A percentile compares a stretch with the other conserved stretches of the same genome.
These are phyloP conservation scores for Beauveria sp. DNA, from an alignment of 2,329 filamentous ascomycete species.

Conservation along the genomic window DNA sequence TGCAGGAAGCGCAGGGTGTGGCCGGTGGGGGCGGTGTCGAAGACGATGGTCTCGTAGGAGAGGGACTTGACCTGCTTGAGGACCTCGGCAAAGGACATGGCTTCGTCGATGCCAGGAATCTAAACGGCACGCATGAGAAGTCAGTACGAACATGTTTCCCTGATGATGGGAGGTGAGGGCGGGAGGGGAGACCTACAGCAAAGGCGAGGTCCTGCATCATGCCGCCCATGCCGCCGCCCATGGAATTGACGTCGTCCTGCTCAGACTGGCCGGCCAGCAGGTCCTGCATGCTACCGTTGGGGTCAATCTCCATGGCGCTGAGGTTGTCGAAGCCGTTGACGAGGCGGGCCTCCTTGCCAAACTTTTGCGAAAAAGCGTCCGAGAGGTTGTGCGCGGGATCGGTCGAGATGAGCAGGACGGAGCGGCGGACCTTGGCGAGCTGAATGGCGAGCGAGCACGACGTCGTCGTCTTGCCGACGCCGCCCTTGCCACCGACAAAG, in stretches of 20 bases:
- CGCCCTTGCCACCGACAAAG: conserved; percentile 96
- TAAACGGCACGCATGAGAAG: conserved; percentile 26
- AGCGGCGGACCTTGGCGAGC: conserved; percentile 88
- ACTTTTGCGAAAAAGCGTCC: conserved; percentile 97
- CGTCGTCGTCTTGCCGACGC: conserved; percentile 98
- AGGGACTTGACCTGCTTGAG: conserved; percentile 98
- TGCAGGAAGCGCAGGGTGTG: conserved; percentile 98
- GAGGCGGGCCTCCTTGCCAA: conserved; percentile 93
- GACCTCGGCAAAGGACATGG: conserved; percentile 99
- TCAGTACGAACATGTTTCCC: not conserved
- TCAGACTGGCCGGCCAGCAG: conserved; percentile 71
- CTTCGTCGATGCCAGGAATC: conserved; percentile 98
- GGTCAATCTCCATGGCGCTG: conserved; percentile 98
- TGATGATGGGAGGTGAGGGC: not conserved
- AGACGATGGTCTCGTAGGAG: conserved; percentile 97
- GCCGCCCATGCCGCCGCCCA: conserved; percentile 69
- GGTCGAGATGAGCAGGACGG: conserved; percentile 94
- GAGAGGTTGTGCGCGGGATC: conserved; percentile 97
- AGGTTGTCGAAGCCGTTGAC: conserved; percentile 89
- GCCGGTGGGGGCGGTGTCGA: conserved; percentile 95
- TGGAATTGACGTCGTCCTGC: conserved; percentile 54
- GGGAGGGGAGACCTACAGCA: conserved; percentile 52
- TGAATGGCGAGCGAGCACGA: conserved; percentile 98
- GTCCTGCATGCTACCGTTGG: conserved; percentile 96
- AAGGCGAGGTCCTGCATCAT: conserved; percentile 99